A percentile compares a stretch with the other conserved stretches of the same genome.
Evolutionary conservation across 148 eudicot species (phyloP).

Genomic region (Limonium bicolor): DNA sequence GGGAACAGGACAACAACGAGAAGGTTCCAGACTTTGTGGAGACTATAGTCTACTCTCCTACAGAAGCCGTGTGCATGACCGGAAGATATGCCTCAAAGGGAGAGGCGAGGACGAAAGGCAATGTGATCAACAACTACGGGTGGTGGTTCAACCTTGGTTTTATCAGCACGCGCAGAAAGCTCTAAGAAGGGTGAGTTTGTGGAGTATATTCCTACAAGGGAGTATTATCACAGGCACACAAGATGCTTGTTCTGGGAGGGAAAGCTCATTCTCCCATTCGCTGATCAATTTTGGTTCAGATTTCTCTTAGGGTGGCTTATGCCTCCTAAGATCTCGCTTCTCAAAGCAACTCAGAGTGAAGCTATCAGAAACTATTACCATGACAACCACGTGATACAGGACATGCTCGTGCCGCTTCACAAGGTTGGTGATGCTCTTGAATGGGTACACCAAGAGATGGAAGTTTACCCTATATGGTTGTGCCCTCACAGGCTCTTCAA

Average conservation of each 20-base stretch:
- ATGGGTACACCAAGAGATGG: conserved; percentile 6
- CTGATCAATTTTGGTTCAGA: conserved; percentile 5
- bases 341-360: conserved; percentile 5
- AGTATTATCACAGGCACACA: conserved; percentile 6
- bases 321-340: conserved; percentile 7
- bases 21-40: conserved; percentile 8
- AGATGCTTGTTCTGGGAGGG: conserved; percentile 11
- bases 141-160: conserved; percentile 6
- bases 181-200: conserved; percentile 5
- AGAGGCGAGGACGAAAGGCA: conserved; percentile 3
- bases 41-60: conserved; percentile 3
- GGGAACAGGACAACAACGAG: conserved; percentile 5
- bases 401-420: conserved; percentile 7
- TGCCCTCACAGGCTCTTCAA: conserved; percentile 7
- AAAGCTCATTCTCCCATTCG: conserved; percentile 5
- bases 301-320: conserved; percentile 5
- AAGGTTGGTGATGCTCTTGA: conserved; percentile 7
- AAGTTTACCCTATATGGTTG: conserved; percentile 4
- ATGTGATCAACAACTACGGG: conserved; percentile 5
- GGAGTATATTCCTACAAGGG: conserved; percentile 7
- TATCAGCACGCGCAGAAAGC: conserved; percentile 2
- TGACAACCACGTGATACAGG: conserved; percentile 6
- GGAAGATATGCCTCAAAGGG: conserved; percentile 6
- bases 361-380: conserved; percentile 4
- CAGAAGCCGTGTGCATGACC: conserved; percentile 4